Base-by-base conservation (phyloP, 2,329 filamentous ascomycete genomes). In the Fusarium burgessii region DNA sequence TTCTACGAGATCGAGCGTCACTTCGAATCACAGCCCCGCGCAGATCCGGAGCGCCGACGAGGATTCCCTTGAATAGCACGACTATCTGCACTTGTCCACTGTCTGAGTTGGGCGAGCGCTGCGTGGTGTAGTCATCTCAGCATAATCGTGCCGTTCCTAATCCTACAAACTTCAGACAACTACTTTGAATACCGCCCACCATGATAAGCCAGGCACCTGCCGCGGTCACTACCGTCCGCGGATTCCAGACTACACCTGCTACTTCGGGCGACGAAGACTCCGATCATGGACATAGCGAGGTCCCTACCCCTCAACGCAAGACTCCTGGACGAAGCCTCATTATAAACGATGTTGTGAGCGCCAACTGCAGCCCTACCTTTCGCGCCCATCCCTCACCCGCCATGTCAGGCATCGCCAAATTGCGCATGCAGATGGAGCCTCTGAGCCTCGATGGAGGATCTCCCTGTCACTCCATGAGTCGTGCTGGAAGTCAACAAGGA, bases 371-470 rank as follows among this genome's bases (percentile, higher is more conserved):
- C 78, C 90, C 90, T 11, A 78, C 85, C 56, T 79, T 91, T 68
- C 86, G 88, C 50, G 82, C 80, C n/a, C 80, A 29, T 79, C 83
- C 83, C 18, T 89, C 88, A 20, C 87, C 88, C 14, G 85, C 83
- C 51, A 77, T 90, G 33, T 91, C 92, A 65, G 94, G 94, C 50
- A 94, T 98, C 75, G 93, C 93, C 77, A 92, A 91, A 75, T 84
- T 98, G 76, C 94, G 94, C 78, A 86, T 91, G 79, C 92, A 96
- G 77, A 86, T 97, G 62, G 94, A 97, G 67, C 89, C 91, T 5
- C 84, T 98, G 58, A 93, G 88, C 76, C 84, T 97, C 17, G 88
- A 90, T 68, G 82, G 76, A 23, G 82, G 81, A 47, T 86, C 89
- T 6, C 87, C 87, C 47, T 85, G 85, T 51, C 88, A 84, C 72